Percentiles rank a stretch among this genome's conserved stretches.
These are phyloP conservation scores for Daldinia bambusicola DNA, from an alignment of 495 filamentous ascomycete species.

Conservation along the genomic window DNA sequence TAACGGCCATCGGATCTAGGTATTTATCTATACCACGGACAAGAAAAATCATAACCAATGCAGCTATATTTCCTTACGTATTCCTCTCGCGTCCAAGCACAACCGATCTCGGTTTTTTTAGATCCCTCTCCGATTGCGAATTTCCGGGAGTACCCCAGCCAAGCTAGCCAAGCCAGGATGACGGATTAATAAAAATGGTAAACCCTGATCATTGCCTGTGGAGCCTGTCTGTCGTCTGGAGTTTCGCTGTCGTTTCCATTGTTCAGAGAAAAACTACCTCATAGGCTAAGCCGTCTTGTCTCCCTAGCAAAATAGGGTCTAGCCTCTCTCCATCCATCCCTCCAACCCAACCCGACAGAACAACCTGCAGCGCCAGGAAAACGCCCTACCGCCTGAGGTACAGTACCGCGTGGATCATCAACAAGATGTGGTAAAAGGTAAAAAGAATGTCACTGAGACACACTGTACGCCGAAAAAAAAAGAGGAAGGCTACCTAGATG, in stretches of 20 bases:
- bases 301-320: conserved; percentile 39
- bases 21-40: background rate
- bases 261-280: conserved; percentile 41
- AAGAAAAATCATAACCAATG: conserved; percentile 5
- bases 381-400: conserved; percentile 38
- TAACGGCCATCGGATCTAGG: background rate
- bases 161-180: conserved; percentile 43
- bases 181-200: conserved; percentile 46
- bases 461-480: conserved; percentile 25
- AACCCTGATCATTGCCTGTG: conserved; percentile 41
- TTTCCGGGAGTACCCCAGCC: conserved; percentile 47
- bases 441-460: conserved; percentile 30
- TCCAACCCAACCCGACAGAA: conserved; percentile 44
- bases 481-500: conserved; percentile 8
- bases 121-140: conserved; percentile 45
- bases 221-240: conserved; percentile 41
- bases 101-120: conserved; percentile 40
- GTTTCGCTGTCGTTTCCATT: conserved; percentile 51
- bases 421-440: conserved; percentile 14
- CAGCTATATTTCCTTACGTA: conserved; percentile 1
- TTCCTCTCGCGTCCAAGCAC: conserved; percentile 20
- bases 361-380: conserved; percentile 48
- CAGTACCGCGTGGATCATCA: conserved; percentile 45
- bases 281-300: conserved; percentile 47
- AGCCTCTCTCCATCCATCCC: conserved; percentile 41